A percentile compares a stretch with the other conserved stretches of the same genome.
Conservation (phyloP, 225 moss, liverwort and hornwort species). For the Neckera pumila region DNA sequence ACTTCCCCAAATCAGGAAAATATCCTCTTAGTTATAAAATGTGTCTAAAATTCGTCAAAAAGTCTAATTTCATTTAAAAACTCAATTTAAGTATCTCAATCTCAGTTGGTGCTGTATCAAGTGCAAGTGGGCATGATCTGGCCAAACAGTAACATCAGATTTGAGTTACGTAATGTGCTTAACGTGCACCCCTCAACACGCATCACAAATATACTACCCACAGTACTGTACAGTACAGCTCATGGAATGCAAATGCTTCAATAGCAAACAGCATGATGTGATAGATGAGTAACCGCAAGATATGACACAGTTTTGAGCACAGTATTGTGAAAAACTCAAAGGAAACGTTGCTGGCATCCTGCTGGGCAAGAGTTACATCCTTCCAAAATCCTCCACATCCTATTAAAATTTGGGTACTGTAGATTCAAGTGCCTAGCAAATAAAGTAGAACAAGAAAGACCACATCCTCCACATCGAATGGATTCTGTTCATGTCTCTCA, state of each 20-base stretch:
- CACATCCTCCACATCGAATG: background rate
- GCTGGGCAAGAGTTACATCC: background rate
- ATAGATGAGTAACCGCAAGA: background rate
- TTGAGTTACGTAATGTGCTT: background rate
- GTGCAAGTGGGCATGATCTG: background rate
- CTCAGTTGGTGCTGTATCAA: background rate
- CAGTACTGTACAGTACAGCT: background rate
- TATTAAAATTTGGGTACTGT: background rate
- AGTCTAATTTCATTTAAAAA: background rate
- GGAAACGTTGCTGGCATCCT: background rate
- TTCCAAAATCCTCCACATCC: background rate
- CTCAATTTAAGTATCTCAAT: background rate
- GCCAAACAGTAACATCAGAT: background rate
- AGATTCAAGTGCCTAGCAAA: background rate
- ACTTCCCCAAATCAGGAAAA: background rate
- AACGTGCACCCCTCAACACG: background rate
- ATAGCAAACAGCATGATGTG: background rate
- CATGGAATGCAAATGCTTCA: background rate
- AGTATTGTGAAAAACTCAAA: background rate
- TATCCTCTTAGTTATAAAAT: background rate
- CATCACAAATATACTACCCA: background rate
- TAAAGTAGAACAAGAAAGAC: background rate
- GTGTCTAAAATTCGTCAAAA: background rate
- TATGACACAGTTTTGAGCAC: background rate
- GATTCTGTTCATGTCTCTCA: background rate